phyloP scores from a whole-genome alignment of 208 protist species.

The Phytomonas sp. region DNA sequence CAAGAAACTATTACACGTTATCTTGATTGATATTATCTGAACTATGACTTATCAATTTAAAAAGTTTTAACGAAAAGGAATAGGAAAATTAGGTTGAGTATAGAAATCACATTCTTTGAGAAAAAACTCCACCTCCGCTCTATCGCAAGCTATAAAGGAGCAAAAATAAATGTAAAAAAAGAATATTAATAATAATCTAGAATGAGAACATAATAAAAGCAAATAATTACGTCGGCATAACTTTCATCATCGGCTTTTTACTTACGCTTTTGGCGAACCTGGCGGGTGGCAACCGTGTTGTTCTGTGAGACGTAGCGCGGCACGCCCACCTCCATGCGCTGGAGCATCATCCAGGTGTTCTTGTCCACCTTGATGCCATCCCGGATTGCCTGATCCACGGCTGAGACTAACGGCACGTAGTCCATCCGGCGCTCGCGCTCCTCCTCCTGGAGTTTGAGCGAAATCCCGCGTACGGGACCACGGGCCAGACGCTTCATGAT shows the following conservation, averaged over 20 bases:
- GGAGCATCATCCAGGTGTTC: conserved; percentile 82
- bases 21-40: not conserved
- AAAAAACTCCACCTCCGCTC: no score
- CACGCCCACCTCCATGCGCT: conserved; percentile 75
- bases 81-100: not conserved
- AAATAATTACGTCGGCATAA: not conserved
- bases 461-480: conserved; percentile 99
- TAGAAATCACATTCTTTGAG: conserved; percentile 10
- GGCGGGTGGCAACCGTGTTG: conserved; percentile 16
- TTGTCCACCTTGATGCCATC: conserved; percentile 86
- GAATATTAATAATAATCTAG: not conserved
- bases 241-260: conserved; percentile 5
- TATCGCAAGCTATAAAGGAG: no score
- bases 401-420: conserved; percentile 95
- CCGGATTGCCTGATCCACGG: conserved; percentile 78
- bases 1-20: no score
- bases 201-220: conserved; percentile 14
- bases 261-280: conserved; percentile 17
- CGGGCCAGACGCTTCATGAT: conserved; percentile 98
- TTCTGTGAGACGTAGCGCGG: conserved; percentile 52
- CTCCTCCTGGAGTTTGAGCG: conserved; percentile 99
- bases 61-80: conserved; percentile 17
- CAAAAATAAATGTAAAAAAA: no score
- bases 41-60: conserved; percentile 11
- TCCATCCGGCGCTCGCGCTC: conserved; percentile 99